Evolutionary conservation across 208 protist species (phyloP), one percentile per base, ranked within the genome.

Genomic region (Wallacemonas sp.): DNA sequence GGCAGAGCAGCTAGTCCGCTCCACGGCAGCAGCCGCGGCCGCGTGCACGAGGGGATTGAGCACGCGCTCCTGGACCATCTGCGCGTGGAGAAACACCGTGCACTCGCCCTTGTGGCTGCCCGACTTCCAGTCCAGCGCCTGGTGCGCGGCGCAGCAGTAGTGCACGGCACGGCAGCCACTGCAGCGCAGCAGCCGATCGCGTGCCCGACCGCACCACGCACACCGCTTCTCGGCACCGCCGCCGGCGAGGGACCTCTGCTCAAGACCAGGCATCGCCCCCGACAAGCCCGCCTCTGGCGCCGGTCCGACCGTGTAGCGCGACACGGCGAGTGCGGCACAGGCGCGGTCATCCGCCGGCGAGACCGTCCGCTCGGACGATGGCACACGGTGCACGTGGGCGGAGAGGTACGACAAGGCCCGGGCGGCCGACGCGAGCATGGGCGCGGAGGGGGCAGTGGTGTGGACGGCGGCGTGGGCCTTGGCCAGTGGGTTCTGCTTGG

Each of bases 61-160:
- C 39, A 67, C 59, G n/a, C 50, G n/a, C 62, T 87, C 79, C 25
- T 79, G 74, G 16, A 84, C 57, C 46, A 81, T 72, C 25, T 71
- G 33, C n/a, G 81, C 84, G 22, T 67, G 67, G 20, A 61, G 61
- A 79, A 84, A 92, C 41, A 84, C 49, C 42, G 54, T 70, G 75
- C 89, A 95, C 59, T 80, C 76, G 48, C 57, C 54, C 64, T 70
- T 76, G 72, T 95, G 86, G n/a, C 41, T 29, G 3, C 77, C 81
- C 38, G n/a, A 39, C 50, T 82, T 91, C 87, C 90, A 95, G 65
- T 89, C 87, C 50, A 86, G 65, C 61, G 66, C 74, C 71, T 93
- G 90, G 48, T 95, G 87, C 4, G 75, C 72, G 57, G 78, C 82
- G 63, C 81, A 79, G 76, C 90, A 95, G 63, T 95, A 95, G 74